Evolutionary conservation across 805 yeast species (phyloP).

Genomic region (Suhomyces faveliae): DNA sequence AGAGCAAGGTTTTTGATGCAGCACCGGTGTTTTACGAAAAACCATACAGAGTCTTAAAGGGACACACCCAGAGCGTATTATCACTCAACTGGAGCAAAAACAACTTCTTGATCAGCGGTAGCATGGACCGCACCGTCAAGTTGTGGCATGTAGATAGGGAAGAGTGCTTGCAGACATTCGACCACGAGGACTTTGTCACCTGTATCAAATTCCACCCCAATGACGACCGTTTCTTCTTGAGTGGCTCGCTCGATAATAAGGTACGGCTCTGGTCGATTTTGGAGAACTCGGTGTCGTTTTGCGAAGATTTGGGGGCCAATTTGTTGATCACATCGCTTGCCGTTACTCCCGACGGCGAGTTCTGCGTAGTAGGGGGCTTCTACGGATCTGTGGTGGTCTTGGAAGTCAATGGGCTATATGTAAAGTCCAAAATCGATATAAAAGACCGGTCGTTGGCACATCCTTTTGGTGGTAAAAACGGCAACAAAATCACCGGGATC

Average conservation of each 20-base stretch:
- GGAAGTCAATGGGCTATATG: conserved; percentile 61
- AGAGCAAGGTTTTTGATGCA: conserved; percentile 30
- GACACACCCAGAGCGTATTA: conserved; percentile 70
- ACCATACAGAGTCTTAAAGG: conserved; percentile 60
- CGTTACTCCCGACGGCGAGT: conserved; percentile 64
- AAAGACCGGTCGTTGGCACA: conserved; percentile 24
- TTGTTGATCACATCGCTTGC: conserved; percentile 73
- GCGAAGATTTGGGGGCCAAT: conserved; percentile 51
- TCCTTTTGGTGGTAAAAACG: conserved; percentile 26
- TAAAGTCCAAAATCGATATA: conserved; percentile 32
- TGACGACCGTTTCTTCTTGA: conserved; percentile 83
- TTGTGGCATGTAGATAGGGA: conserved; percentile 81
- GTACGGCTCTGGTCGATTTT: conserved; percentile 83
- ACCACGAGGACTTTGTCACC: conserved; percentile 81
- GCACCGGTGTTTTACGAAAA: conserved; percentile 78
- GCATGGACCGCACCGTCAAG: conserved; percentile 80
- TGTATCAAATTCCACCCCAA: conserved; percentile 75
- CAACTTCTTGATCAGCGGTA: conserved; percentile 73
- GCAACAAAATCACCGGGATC: conserved; percentile 71
- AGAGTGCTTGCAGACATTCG: conserved; percentile 60
- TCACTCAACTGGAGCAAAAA: conserved; percentile 86
- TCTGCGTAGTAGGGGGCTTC: conserved; percentile 72
- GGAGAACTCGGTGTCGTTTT: conserved; percentile 61
- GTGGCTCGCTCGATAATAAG: conserved; percentile 76
- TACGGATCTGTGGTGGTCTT: conserved; percentile 64